phyloP scores from a whole-genome alignment of 2,329 filamentous ascomycete species.

The Trichoderma koningiopsis region DNA sequence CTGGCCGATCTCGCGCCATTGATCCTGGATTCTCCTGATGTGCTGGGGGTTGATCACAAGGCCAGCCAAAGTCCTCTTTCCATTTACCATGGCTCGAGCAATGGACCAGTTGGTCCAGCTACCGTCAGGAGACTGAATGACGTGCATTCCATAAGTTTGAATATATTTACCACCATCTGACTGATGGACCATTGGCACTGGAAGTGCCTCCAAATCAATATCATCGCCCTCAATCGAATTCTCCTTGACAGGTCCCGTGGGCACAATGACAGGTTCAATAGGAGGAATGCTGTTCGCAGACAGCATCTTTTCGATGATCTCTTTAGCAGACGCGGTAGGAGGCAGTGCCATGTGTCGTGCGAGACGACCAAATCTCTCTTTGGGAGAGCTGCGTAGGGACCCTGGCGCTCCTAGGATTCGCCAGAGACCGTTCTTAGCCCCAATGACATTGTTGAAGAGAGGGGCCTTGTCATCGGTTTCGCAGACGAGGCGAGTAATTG shows the following conservation, averaged over 20 bases:
- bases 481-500: constrained; percentile 48
- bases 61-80: constrained; percentile 44
- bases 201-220: neutral
- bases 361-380: constrained; percentile 44
- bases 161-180: constrained; percentile 1
- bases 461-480: constrained; percentile 52
- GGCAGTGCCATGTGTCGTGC: constrained; percentile 47
- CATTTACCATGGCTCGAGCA: constrained; percentile 49
- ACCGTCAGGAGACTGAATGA: neutral
- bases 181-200: neutral
- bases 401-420: constrained; percentile 50
- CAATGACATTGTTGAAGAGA: constrained; percentile 55
- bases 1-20: constrained; percentile 48
- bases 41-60: constrained; percentile 51
- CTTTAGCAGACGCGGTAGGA: constrained; percentile 36
- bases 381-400: constrained; percentile 38
- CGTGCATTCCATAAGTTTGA: constrained; percentile 9
- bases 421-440: constrained; percentile 48
- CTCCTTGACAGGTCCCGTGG: neutral
- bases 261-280: neutral
- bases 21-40: constrained; percentile 48
- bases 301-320: constrained; percentile 48
- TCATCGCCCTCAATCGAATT: constrained; percentile 8
- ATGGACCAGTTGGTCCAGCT: constrained; percentile 42
- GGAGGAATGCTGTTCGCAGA: neutral